Percentiles rank a stretch among this genome's conserved stretches.
Evolutionary conservation across 768 basidiomycete species (phyloP).

Genomic region (Phlebiopsis flavidoalba): DNA sequence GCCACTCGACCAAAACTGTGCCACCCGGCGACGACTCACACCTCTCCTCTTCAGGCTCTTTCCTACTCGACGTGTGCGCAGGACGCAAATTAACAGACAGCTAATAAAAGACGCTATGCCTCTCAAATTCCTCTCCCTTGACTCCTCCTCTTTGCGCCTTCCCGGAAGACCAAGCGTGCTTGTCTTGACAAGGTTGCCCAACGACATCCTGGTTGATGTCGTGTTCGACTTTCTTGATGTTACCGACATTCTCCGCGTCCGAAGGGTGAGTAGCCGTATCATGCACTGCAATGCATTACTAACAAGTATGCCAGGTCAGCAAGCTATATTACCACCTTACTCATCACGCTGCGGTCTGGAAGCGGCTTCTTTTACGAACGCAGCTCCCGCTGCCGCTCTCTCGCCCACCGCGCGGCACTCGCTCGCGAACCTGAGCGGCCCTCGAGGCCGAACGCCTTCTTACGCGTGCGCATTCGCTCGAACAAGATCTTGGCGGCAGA

Average conservation of each 20-base stretch:
- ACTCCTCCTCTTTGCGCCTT: background rate
- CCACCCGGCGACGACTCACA: too few species aligned
- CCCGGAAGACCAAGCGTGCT: background rate
- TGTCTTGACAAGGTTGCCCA: slow-evolving; percentile 24
- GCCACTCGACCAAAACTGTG: background rate
- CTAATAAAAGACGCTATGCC: background rate
- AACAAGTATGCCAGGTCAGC: slow-evolving; percentile 38
- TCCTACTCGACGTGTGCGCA: background rate
- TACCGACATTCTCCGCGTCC: slow-evolving; percentile 32
- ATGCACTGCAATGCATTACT: background rate
- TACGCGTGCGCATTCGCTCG: slow-evolving; percentile 45
- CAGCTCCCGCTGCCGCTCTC: slow-evolving; percentile 51
- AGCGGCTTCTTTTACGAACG: slow-evolving; percentile 48
- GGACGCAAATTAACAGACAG: background rate
- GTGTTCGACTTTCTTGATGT: slow-evolving; percentile 32
- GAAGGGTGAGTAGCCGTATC: slow-evolving; percentile 26
- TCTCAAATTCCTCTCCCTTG: background rate
- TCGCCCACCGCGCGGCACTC: slow-evolving; percentile 53
- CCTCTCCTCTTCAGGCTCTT: background rate
- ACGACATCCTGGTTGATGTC: slow-evolving; percentile 34
- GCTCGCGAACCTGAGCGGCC: slow-evolving; percentile 25
- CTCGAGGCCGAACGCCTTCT: slow-evolving; percentile 53
- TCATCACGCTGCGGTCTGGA: slow-evolving; percentile 67
- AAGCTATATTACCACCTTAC: slow-evolving; percentile 58
- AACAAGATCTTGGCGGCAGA: background rate